Percentiles rank a stretch among this genome's conserved stretches.
Conservation (phyloP, 768 basidiomycete species). For the Russula sp. region DNA sequence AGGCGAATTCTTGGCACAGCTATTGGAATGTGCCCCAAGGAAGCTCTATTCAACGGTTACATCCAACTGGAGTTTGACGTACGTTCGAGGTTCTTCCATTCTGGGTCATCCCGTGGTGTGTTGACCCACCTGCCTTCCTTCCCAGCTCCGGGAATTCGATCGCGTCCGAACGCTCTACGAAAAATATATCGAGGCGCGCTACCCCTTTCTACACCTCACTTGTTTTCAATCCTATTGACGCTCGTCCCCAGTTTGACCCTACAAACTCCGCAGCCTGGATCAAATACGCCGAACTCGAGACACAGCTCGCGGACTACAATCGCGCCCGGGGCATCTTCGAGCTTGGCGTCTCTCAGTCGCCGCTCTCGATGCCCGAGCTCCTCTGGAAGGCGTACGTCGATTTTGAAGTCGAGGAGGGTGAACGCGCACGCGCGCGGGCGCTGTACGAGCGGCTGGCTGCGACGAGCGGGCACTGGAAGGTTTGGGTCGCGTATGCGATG, state of each 20-base stretch:
- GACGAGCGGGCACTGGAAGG: conserved; percentile 90
- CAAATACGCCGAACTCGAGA: conserved; percentile 89
- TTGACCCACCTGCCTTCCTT: not conserved
- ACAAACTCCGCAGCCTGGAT: conserved; percentile 94
- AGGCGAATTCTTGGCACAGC: conserved; percentile 85
- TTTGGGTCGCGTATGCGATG: conserved; percentile 92
- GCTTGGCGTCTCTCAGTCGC: conserved; percentile 75
- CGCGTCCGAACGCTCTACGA: conserved; percentile 87
- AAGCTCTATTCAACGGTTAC: conserved; percentile 92
- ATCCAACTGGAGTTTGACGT: conserved; percentile 91
- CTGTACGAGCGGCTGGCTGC: conserved; percentile 85
- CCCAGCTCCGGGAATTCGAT: conserved; percentile 88
- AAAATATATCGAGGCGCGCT: conserved; percentile 82
- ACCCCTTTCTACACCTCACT: not conserved
- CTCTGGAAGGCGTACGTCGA: conserved; percentile 96
- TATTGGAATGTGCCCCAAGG: conserved; percentile 96
- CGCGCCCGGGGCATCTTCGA: conserved; percentile 94
- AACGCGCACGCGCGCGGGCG: conserved; percentile 74
- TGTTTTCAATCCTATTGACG: not conserved
- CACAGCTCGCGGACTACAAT: conserved; percentile 76
- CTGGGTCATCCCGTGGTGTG: conserved; percentile 9
- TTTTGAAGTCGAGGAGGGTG: conserved; percentile 92
- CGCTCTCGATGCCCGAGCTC: conserved; percentile 91
- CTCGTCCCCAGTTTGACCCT: conserved; percentile 60
- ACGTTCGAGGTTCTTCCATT: conserved; percentile 34